Conservation (phyloP, 2,329 filamentous ascomycete species). For the Cadophora gregata region DNA sequence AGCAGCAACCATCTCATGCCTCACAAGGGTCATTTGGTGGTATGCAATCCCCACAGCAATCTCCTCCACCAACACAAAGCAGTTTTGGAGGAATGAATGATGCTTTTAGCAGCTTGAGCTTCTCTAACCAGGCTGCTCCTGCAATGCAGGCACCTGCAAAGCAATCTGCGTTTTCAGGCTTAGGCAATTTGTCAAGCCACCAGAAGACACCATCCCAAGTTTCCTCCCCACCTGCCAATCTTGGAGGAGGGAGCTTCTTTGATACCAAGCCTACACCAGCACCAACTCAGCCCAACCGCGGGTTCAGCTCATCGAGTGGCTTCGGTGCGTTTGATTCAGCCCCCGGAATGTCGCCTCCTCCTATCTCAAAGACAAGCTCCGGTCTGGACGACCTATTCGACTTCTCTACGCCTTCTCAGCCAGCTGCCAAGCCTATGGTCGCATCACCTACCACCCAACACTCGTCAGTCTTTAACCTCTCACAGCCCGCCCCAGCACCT, state of each 20-base stretch:
- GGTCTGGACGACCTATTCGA: constrained; percentile 84
- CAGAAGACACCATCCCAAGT: constrained; percentile 48
- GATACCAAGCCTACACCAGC: constrained; percentile 65
- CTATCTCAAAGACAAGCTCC: constrained; percentile 49
- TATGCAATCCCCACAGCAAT: constrained; percentile 63
- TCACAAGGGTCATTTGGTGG: constrained; percentile 70
- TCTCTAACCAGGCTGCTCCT: constrained; percentile 56
- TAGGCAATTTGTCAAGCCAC: constrained; percentile 51
- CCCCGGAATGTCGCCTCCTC: constrained; percentile 50
- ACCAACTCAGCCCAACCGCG: constrained; percentile 53
- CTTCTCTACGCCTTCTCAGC: constrained; percentile 61
- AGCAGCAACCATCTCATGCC: constrained; percentile 58
- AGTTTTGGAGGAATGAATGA: constrained; percentile 68
- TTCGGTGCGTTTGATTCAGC: constrained; percentile 65
- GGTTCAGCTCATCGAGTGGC: constrained; percentile 61
- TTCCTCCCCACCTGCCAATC: constrained; percentile 54
- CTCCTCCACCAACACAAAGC: constrained; percentile 43
- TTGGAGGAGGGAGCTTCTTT: constrained; percentile 79
- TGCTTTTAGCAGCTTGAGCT: constrained; percentile 76
- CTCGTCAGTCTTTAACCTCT: constrained; percentile 83
- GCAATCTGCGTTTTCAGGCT: constrained; percentile 54
- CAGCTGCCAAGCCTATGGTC: constrained; percentile 47
- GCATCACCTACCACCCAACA: constrained; percentile 47
- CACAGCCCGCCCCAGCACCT: constrained; percentile 50
- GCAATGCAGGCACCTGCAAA: constrained; percentile 48